A percentile compares a stretch with the other conserved stretches of the same genome.
These are phyloP conservation scores for Poa pratensis DNA, from an alignment of 176 grass and related monocot species.

Conservation along the genomic window DNA sequence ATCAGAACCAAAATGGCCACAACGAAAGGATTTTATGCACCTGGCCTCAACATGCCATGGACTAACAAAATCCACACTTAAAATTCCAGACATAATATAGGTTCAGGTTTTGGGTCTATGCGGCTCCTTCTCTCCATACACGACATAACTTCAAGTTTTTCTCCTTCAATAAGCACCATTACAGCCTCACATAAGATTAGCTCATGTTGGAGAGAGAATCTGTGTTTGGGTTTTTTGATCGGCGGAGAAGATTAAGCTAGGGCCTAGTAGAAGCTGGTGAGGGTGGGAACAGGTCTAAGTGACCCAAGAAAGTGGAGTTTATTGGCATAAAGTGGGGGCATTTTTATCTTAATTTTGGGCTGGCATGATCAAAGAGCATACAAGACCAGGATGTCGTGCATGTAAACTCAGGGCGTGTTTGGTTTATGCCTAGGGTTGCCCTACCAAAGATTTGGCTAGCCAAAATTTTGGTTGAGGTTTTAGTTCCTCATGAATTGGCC, in stretches of 20 bases:
- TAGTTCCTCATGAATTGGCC: no score
- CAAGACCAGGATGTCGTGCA: neutral
- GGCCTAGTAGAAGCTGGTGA: neutral
- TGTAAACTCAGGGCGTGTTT: neutral
- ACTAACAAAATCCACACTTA: neutral
- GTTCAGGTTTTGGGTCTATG: slow-evolving; percentile 4
- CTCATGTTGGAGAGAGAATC: neutral
- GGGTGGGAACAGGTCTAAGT: neutral
- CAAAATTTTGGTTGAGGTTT: no score
- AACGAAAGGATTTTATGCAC: neutral
- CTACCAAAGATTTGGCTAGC: no score
- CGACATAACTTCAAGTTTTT: neutral
- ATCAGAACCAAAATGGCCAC: slow-evolving; percentile 4
- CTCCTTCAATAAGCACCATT: neutral
- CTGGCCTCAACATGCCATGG: slow-evolving; percentile 9
- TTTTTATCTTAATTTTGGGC: slow-evolving; percentile 8
- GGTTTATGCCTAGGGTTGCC: no score
- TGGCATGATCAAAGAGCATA: neutral
- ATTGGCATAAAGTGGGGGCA: neutral
- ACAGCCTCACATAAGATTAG: slow-evolving; percentile 9
- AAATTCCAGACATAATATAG: neutral
- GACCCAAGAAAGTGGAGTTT: neutral
- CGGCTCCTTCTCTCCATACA: neutral
- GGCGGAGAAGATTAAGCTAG: neutral
- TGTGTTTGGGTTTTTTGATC: neutral